Evolutionary conservation across 352 stramenopile genomes (phyloP), one percentile per base, ranked within the genome.

Genomic region (Globisporangium paroecandrum): DNA sequence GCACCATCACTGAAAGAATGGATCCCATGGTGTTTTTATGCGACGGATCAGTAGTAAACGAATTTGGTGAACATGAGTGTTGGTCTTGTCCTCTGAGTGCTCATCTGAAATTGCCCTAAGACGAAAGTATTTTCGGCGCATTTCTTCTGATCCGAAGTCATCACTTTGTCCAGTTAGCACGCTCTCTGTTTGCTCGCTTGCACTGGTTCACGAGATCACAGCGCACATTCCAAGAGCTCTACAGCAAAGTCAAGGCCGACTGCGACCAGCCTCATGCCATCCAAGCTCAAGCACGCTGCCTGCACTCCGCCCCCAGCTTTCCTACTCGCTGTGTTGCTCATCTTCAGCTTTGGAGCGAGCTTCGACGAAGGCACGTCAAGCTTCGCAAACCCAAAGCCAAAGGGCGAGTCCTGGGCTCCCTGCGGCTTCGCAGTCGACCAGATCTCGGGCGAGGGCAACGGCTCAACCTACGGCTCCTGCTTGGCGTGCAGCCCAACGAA

Each of bases 381-480:
- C 41, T 87, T 76, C 64, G 54, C 79, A 1, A 91, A 89, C 46
- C 84, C 82, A 22, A 88, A 72, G 64, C 76, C 84, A 0, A 47
- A 84, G 34, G 84, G 84, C 9, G 73, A 81, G 9, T 89, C 84
- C 24, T 92, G 84, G 84, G 80, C 79, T 27, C 74, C 80, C 6
- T 92, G 84, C 47, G 47, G 58, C 10, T 85, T 81, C 65, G 81
- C 82, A 32, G 78, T 77, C 0, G 68, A 77, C 25, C 78, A 89
- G 58, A 70, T 90, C 58, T 65, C 66, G 0, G 73, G 66, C 24
- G 81, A 89, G 63, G 84, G 84, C 62, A 85, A 90, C 36, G 84
- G 84, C 13, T 77, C 77, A 15, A 81, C 79, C 29, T 86, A 87
- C 59, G 84, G 84, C 22, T 90, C 84, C 18, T 92, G 84, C 55